Base-by-base conservation (phyloP, 1,284 basidiomycete species). In the Coriolopsis trogii region DNA sequence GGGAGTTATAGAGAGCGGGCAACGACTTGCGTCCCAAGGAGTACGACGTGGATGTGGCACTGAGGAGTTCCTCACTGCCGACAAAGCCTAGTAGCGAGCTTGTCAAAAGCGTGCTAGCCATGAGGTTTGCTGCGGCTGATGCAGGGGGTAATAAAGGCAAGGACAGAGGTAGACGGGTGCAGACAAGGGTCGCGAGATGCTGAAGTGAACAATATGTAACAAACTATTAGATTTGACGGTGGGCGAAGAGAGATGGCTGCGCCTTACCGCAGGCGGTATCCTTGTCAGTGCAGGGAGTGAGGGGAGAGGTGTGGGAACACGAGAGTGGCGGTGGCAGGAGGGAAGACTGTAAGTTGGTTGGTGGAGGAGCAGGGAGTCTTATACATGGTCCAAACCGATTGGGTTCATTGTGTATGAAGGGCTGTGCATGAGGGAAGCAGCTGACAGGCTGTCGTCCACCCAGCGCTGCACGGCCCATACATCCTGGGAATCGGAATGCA, bases 21-120 rank as follows among this genome's bases (percentile, higher is more conserved):
- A 54, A 20, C 9, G 25, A 38, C 3, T 41, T 38, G 7, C 58
- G 49, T 3, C 55, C 55, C 20, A 46, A 41, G 36, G 55, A 18
- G 42, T 57, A 24, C 10, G 57, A 33, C 9, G 28, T 20, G 12
- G 43, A 21, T 25, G 44, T 28, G 20, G 57, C 57, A 7, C 37
- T 44, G 10, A 49, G 41, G 15, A 42, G 38, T 15, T 43, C 36
- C 9, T 59, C 57, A 4, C 50, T 45, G 9, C 57, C 57, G 5
- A 46, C 30, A 25, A 59, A 59, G 12, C 57, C 57, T 1, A 52
- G 30, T n/a, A 59, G 48, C n/a, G 33, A n/a, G 3, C n/a, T 16
- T 7, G 33, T 34, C n/a, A 16, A 34, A 18, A 34, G 13, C 6
- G 33, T 34, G n/a, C 20, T 18, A n/a, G 33, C n/a, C 33, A 34